phyloP scores from a whole-genome alignment of 768 basidiomycete species.

The Boletus vinaceobasis region DNA sequence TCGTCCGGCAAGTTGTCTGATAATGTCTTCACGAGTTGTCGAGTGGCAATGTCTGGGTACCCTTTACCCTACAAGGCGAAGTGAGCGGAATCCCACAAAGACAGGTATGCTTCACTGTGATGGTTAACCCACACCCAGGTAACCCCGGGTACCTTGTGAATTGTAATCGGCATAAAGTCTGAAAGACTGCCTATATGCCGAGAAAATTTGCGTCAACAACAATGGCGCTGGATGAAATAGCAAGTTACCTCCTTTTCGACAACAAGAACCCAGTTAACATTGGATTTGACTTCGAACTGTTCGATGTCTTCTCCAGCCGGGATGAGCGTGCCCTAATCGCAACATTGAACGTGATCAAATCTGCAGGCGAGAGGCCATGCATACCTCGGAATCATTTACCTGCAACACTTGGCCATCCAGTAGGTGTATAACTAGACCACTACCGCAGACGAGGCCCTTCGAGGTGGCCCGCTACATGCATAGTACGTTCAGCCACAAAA shows the following conservation, averaged over 20 bases:
- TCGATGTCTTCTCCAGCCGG: constrained; percentile 73
- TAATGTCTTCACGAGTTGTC: constrained; percentile 75
- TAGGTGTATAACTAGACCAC: constrained; percentile 56
- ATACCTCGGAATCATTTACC: constrained; percentile 59
- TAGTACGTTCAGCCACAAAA: constrained; percentile 5
- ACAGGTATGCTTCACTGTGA: constrained; percentile 53
- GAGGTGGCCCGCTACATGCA: constrained; percentile 71
- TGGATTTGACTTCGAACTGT: constrained; percentile 50
- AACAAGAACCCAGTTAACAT: constrained; percentile 74
- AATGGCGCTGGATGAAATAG: neutral
- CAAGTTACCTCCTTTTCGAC: constrained; percentile 86
- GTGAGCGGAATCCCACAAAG: constrained; percentile 4
- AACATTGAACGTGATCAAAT: neutral
- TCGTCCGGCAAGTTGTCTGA: constrained; percentile 57
- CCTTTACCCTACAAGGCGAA: constrained; percentile 75
- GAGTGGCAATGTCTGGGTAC: constrained; percentile 91
- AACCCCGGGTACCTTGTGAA: constrained; percentile 48
- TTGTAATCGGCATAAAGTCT: constrained; percentile 64
- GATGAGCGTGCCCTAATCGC: constrained; percentile 64
- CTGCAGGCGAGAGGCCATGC: neutral
- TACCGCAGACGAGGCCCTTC: constrained; percentile 83
- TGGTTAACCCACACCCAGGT: constrained; percentile 65
- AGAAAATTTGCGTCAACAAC: neutral
- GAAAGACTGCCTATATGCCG: constrained; percentile 79
- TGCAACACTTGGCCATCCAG: constrained; percentile 49